phyloP scores from a whole-genome alignment of 441 rosid genomes.

The Biscutella laevigata region DNA sequence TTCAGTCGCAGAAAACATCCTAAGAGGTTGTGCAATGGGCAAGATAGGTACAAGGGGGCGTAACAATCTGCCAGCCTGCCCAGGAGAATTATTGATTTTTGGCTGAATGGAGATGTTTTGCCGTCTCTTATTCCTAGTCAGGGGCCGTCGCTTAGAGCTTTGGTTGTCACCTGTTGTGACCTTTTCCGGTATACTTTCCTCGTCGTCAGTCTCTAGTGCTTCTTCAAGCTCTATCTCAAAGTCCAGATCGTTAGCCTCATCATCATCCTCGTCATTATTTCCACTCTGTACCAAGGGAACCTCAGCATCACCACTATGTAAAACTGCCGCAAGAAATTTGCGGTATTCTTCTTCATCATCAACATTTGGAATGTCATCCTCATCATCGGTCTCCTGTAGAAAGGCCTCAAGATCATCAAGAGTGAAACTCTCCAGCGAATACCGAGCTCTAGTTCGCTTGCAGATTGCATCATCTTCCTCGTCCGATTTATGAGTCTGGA shows the following conservation, averaged over 20 bases:
- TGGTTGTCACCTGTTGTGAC: constrained; percentile 25
- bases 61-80: constrained; percentile 61
- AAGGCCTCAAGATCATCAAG: constrained; percentile 98
- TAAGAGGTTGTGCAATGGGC: constrained; percentile 30
- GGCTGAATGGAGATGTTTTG: constrained; percentile 41
- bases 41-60: constrained; percentile 67
- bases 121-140: constrained; percentile 81
- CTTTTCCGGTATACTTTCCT: constrained; percentile 40
- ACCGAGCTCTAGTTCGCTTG: constrained; percentile 84
- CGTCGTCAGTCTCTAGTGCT: constrained; percentile 86
- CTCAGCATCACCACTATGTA: constrained; percentile 51
- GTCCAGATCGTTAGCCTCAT: constrained; percentile 89
- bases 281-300: constrained; percentile 30
- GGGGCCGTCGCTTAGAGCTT: constrained; percentile 45
- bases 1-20: constrained; percentile 31
- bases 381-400: constrained; percentile 95
- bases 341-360: constrained; percentile 85
- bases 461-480: constrained; percentile 82
- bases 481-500: constrained; percentile 20
- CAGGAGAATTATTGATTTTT: constrained; percentile 44
- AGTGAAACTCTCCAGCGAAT: constrained; percentile 78
- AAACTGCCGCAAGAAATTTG: constrained; percentile 88
- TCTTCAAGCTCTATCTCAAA: constrained; percentile 95
- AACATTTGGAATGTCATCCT: constrained; percentile 74
- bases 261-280: constrained; percentile 54